Evolutionary conservation across 257 asterid species (phyloP).

Genomic region (Gynochthodes officinalis): DNA sequence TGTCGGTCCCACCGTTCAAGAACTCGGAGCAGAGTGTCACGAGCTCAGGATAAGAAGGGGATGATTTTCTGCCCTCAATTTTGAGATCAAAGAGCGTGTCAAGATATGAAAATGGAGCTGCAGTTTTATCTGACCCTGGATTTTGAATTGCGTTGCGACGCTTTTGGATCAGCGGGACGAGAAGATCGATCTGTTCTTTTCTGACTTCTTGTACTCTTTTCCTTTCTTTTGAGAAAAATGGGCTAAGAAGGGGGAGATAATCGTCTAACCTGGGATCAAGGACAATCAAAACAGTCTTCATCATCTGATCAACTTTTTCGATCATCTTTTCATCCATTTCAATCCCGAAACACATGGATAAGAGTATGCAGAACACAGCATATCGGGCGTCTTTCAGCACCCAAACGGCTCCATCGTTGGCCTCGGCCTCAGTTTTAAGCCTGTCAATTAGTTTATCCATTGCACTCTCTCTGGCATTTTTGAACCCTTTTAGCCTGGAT

Average conservation of each 20-base stretch:
- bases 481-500: constrained; percentile 50
- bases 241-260: constrained; percentile 66
- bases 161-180: constrained; percentile 60
- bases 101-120: constrained; percentile 65
- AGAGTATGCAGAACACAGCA: constrained; percentile 63
- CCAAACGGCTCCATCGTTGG: constrained; percentile 53
- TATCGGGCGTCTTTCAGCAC: constrained; percentile 71
- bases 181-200: constrained; percentile 55
- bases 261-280: constrained; percentile 87
- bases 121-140: constrained; percentile 48
- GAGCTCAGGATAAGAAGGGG: constrained; percentile 54
- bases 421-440: constrained; percentile 53
- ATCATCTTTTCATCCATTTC: constrained; percentile 71
- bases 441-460: constrained; percentile 64
- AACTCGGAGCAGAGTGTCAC: constrained; percentile 82
- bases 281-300: constrained; percentile 59
- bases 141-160: constrained; percentile 49
- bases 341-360: constrained; percentile 76
- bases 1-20: constrained; percentile 91
- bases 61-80: constrained; percentile 65
- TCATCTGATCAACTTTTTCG: constrained; percentile 57
- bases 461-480: constrained; percentile 45
- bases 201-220: constrained; percentile 60
- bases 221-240: constrained; percentile 66
- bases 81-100: constrained; percentile 74